phyloP scores from a whole-genome alignment of 2,329 filamentous ascomycete species.

The Penicillium sp. region DNA sequence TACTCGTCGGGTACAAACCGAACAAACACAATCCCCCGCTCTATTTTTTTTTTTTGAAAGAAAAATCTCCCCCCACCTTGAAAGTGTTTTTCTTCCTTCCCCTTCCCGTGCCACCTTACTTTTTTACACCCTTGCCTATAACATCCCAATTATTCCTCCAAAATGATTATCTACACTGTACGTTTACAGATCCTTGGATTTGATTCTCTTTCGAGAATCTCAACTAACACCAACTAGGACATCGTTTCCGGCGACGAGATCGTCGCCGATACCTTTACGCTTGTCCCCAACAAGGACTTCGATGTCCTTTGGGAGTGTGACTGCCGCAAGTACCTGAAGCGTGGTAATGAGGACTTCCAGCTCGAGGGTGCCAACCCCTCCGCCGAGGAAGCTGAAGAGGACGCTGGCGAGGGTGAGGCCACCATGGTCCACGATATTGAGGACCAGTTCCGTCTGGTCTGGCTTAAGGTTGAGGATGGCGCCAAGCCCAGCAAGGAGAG shows the following conservation, averaged over 20 bases:
- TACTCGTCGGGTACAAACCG: conserved; percentile 5
- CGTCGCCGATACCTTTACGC: conserved; percentile 88
- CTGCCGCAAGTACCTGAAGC: conserved; percentile 84
- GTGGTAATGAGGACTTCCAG: conserved; percentile 61
- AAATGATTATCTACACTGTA: conserved; percentile 74
- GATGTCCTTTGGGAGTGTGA: conserved; percentile 84
- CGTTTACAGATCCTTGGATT: background rate
- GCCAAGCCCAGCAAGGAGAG: conserved; percentile 69
- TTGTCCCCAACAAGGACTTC: conserved; percentile 63
- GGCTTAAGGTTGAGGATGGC: conserved; percentile 47
- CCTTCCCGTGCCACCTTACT: conserved; percentile 21
- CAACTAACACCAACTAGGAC: conserved; percentile 60
- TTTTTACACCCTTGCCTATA: conserved; percentile 16
- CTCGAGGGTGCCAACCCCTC: conserved; percentile 86
- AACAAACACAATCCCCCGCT: conserved; percentile 12
- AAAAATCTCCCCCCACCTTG: conserved; percentile 31
- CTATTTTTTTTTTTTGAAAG: conserved; percentile 4
- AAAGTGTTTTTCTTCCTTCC: conserved; percentile 26
- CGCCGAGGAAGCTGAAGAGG: conserved; percentile 75
- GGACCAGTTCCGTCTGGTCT: conserved; percentile 83
- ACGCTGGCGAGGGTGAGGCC: conserved; percentile 64
- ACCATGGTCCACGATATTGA: conserved; percentile 85
- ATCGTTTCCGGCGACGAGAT: conserved; percentile 88
- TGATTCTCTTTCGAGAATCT: conserved; percentile 3
- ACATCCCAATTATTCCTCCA: conserved; percentile 43